These are phyloP conservation scores for Melanogaster broomeanus DNA, from an alignment of 768 basidiomycete species.

Conservation along the genomic window DNA sequence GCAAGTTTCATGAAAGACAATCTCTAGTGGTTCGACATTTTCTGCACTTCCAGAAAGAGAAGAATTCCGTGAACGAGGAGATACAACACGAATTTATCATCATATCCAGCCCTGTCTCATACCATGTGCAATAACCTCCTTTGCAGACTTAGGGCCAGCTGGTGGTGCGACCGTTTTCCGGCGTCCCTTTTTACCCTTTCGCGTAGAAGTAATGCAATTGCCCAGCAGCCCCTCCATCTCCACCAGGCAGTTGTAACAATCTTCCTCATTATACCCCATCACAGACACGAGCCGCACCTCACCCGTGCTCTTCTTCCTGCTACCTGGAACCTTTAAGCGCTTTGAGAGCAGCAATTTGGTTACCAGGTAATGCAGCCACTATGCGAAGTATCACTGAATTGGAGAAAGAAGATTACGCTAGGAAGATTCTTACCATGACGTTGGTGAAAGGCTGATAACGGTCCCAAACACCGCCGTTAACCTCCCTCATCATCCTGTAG, in stretches of 20 bases:
- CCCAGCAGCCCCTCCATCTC: constrained; percentile 65
- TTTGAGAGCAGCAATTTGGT: constrained; percentile 72
- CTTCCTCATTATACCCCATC: constrained; percentile 57
- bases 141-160: constrained; percentile 43
- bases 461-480: constrained; percentile 68
- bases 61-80: not conserved
- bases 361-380: constrained; percentile 93
- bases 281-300: constrained; percentile 14
- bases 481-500: constrained; percentile 82
- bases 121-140: constrained; percentile 64
- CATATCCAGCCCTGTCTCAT: constrained; percentile 63
- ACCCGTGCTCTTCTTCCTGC: constrained; percentile 37
- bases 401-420: not conserved
- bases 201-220: constrained; percentile 41
- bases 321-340: constrained; percentile 56
- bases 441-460: constrained; percentile 82
- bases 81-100: constrained; percentile 8
- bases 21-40: too few species aligned
- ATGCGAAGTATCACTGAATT: constrained; percentile 12
- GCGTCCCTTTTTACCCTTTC: constrained; percentile 33
- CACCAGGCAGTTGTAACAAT: constrained; percentile 68
- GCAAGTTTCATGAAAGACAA: constrained; percentile 3
- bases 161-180: constrained; percentile 34
- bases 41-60: not conserved
- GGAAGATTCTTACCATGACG: constrained; percentile 66